Evolutionary conservation across 495 filamentous ascomycete genomes (phyloP), one percentile per base, ranked within the genome.

Genomic region (Diplogelasinospora grovesii): DNA sequence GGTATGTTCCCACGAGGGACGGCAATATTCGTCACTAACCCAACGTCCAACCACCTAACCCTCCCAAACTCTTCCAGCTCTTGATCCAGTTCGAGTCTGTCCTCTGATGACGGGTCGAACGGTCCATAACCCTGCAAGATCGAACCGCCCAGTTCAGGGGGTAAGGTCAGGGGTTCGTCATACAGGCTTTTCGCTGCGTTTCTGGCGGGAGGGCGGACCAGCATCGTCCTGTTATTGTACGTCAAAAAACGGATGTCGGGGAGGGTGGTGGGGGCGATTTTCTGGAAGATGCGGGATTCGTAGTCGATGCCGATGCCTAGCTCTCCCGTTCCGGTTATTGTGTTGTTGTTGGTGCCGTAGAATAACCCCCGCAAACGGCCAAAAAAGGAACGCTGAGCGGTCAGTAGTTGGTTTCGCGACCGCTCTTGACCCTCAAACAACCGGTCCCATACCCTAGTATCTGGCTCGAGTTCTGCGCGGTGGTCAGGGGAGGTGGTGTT

Each of bases 201-300:
- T 36, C 36, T 1, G 28, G n/a, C 15, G 21, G 11, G 43, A 46
- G 9, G 28, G 36, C 3, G 43, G 25, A 32, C 31, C 18, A 46
- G 7, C 8, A 5, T 36, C 11, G 44, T 29, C 10, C 16, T 22
- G 38, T 23, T 15, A 15, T n/a, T n/a, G n/a, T 29, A 41, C n/a
- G 29, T 29, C 19, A 47, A 32, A 10, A 41, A 24, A n/a, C 18
- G 36, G 11, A 47, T 16, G 31, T 47, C 44, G 43, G 9, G 13
- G 19, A 21, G 10, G 21, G 20, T 25, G 27, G 3, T 1, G 26
- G 43, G 22, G 11, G 28, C 18, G 13, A 41, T 9, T 37, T 39
- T 22, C 23, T 47, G 44, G 23, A 47, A 47, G 27, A 47, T 31
- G 6, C 44, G 28, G 44, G 26, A 39, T 28, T 47, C 44, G 25